Percentiles rank a stretch among this genome's conserved stretches.
Evolutionary conservation across 2,329 filamentous ascomycete genomes (phyloP).

Genomic region (Colletotrichum chrysophilum): DNA sequence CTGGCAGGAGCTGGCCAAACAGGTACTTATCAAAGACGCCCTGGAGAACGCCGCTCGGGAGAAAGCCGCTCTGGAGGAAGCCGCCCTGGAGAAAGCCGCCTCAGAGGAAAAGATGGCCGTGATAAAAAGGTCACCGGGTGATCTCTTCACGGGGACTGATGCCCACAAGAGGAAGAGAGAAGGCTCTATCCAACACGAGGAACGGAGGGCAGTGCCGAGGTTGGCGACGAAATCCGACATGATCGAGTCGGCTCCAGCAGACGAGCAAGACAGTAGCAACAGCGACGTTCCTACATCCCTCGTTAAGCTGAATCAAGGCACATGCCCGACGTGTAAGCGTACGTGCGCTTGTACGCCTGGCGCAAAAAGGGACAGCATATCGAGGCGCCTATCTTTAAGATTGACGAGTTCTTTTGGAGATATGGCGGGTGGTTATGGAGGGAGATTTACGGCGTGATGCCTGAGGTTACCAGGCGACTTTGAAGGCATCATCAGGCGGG

Average conservation of each 20-base stretch:
- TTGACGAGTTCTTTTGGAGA: background rate
- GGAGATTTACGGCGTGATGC: background rate
- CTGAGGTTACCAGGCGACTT: background rate
- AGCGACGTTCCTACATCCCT: background rate
- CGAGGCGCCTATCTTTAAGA: background rate
- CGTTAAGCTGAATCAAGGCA: background rate
- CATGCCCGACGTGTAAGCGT: conserved; percentile 1
- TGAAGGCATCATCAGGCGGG: background rate
- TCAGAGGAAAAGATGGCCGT: background rate
- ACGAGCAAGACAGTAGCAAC: background rate
- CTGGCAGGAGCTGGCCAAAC: background rate
- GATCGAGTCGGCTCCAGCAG: background rate
- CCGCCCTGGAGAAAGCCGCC: too few species aligned
- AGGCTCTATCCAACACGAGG: background rate
- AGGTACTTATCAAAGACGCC: background rate
- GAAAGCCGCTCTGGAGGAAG: background rate
- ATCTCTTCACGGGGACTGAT: background rate
- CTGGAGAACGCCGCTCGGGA: background rate
- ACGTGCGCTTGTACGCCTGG: background rate
- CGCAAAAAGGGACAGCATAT: background rate
- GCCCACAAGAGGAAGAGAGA: background rate
- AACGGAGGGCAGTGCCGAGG: background rate
- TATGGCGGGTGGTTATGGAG: background rate
- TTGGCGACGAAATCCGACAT: background rate
- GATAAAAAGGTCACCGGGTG: background rate